Percentiles rank a stretch among this genome's conserved stretches.
phyloP scores from a whole-genome alignment of 148 eudicot species.

The Beta vulgaris region DNA sequence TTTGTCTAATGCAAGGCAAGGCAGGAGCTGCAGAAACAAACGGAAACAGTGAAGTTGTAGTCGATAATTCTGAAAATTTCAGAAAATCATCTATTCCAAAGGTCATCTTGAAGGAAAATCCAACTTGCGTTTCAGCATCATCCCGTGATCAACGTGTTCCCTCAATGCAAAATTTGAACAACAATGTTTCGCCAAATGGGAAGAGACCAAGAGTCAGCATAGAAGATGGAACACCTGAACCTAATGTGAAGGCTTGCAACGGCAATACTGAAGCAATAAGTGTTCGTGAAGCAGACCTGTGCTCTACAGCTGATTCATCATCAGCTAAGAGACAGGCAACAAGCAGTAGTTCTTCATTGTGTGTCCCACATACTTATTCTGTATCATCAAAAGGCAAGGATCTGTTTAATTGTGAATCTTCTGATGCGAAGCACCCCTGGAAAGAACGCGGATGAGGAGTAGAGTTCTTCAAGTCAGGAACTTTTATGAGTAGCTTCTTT shows the following conservation, averaged over 20 bases:
- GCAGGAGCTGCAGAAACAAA: slow-evolving; percentile 42
- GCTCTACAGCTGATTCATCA: slow-evolving; percentile 84
- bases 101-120: slow-evolving; percentile 43
- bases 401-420: slow-evolving; percentile 34
- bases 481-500: slow-evolving; percentile 21
- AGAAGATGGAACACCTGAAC: slow-evolving; percentile 32
- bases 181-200: slow-evolving; percentile 33
- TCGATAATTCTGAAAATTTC: slow-evolving; percentile 51
- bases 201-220: slow-evolving; percentile 47
- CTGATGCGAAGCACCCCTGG: slow-evolving; percentile 42
- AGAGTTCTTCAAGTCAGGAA: slow-evolving; percentile 29
- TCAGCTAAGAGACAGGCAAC: slow-evolving; percentile 56
- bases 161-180: slow-evolving; percentile 40
- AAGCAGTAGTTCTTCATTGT: slow-evolving; percentile 50
- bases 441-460: slow-evolving; percentile 35
- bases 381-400: slow-evolving; percentile 25
- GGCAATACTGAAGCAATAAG: slow-evolving; percentile 29
- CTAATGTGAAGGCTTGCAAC: slow-evolving; percentile 28
- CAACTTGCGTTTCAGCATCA: slow-evolving; percentile 46
- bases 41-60: slow-evolving; percentile 61
- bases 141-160: slow-evolving; percentile 90
- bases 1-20: slow-evolving; percentile 54
- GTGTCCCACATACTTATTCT: slow-evolving; percentile 58
- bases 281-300: slow-evolving; percentile 65
- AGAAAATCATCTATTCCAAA: slow-evolving; percentile 34